Base-by-base conservation (phyloP, 2,329 filamentous ascomycete species). In the Colletotrichum sp. region DNA sequence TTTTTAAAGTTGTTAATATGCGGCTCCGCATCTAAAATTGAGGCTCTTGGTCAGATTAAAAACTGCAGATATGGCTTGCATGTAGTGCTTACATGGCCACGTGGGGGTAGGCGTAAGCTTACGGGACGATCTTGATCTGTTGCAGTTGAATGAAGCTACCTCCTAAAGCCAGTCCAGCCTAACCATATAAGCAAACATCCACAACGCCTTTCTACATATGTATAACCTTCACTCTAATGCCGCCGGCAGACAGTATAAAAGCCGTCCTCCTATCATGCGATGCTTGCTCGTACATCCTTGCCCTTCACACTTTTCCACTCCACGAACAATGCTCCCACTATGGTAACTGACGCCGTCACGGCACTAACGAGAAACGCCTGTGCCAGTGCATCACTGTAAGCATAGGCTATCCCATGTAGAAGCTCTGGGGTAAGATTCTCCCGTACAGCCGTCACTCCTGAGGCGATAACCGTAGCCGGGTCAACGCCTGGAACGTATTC, bases 231-330 rank as follows among this genome's bases (percentile, higher is more conserved):
- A 13, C 6, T 48, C 10, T 21, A 21, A 48, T 21, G n/a, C 8
- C 43, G 10, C 43, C 43, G 3, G 36, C 14, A 18, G 36, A 43
- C 36, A 43, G 36, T 9, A n/a, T 18, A 18, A 3, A 18, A 43
- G 36, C 16, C 16, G 36, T 43, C 8, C 8, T 18, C 24, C 16
- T 28, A 0, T 34, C 63, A 75, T 13, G 52, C 73, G 13, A 66
- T 76, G 14, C 28, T 60, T 13, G 59, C 16, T 67, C 83, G 81
- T 9, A 85, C 77, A 63, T 89, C 89, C 83, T 89, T 90, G 6
- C 89, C 89, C 80, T 90, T 92, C 26, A 92, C 87, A 74, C 87
- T 91, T 85, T 87, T 89, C 88, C 88, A 90, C 80, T 91, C 89
- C 68, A 89, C 85, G 9, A 86, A 82, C 14, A 85, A 79, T 3